phyloP scores from a whole-genome alignment of 1,139 yeast genomes.

The Hanseniaspora gamundiae region DNA sequence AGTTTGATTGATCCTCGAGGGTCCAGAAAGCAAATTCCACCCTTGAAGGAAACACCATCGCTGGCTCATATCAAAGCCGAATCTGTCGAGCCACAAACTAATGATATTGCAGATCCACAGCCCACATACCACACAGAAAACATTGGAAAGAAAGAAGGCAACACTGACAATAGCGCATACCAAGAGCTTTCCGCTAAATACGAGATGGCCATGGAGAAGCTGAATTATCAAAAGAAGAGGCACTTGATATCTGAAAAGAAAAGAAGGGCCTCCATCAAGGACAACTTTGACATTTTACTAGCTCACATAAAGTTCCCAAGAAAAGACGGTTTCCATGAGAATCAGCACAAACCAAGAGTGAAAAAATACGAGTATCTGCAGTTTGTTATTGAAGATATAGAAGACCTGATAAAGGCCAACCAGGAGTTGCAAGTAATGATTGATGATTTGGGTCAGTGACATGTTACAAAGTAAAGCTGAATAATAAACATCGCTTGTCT shows the following conservation, averaged over 20 bases:
- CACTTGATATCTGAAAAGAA: constrained; percentile 24
- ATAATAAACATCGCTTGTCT: no score
- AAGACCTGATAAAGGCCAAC: constrained; percentile 18
- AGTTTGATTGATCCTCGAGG: constrained; percentile 11
- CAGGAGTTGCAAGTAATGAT: constrained; percentile 14
- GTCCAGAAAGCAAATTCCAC: background rate
- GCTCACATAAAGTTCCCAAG: constrained; percentile 15
- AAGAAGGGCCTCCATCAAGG: constrained; percentile 21
- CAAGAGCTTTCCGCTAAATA: constrained; percentile 3
- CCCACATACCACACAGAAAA: no score
- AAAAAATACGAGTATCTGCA: constrained; percentile 3
- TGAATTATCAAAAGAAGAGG: constrained; percentile 19
- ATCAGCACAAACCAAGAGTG: background rate
- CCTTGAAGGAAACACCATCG: no score
- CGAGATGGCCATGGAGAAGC: constrained; percentile 1
- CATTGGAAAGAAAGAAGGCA: background rate
- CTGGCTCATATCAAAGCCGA: no score
- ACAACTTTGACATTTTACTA: constrained; percentile 19
- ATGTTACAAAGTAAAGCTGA: no score
- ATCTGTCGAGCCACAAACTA: no score
- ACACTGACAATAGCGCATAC: background rate
- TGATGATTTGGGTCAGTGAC: constrained; percentile 3
- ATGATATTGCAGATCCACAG: no score
- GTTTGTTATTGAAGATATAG: constrained; percentile 21
- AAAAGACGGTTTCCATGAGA: constrained; percentile 2